Conservation (phyloP, 208 protist species). For the Trypanosoma congolense region DNA sequence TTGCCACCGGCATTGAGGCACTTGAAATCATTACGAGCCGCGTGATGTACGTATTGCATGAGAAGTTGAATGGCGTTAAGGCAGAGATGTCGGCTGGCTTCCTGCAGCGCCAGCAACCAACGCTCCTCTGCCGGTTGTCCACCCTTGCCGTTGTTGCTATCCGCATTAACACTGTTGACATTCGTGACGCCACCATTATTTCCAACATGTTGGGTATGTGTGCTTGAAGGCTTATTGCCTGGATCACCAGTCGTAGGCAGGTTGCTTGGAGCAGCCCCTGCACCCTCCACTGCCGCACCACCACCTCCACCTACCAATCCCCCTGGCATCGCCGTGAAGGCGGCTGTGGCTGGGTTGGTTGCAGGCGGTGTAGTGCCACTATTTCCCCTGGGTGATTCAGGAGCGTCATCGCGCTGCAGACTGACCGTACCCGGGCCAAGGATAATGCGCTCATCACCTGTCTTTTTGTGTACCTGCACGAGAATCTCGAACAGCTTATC, state of each 20-base stretch:
- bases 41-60: slow-evolving; percentile 28
- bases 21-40: slow-evolving; percentile 11
- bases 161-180: neutral
- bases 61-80: slow-evolving; percentile 43
- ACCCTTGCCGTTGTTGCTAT: neutral
- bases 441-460: slow-evolving; percentile 17
- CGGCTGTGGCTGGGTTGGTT: neutral
- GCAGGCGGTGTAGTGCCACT: neutral
- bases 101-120: slow-evolving; percentile 32
- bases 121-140: slow-evolving; percentile 7
- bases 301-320: too few relatives aligned
- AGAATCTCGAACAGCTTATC: slow-evolving; percentile 55
- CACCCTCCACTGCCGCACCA: too few relatives aligned
- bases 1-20: slow-evolving; percentile 41
- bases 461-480: slow-evolving; percentile 18
- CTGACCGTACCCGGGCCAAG: slow-evolving; percentile 7
- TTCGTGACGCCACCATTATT: neutral
- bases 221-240: too few relatives aligned
- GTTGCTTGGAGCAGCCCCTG: too few relatives aligned
- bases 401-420: slow-evolving; percentile 13
- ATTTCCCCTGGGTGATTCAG: slow-evolving; percentile 5
- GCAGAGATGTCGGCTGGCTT: slow-evolving; percentile 46
- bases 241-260: neutral
- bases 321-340: neutral
- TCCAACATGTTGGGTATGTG: too few relatives aligned